Evolutionary conservation across 2,329 filamentous ascomycete genomes (phyloP), one percentile per base, ranked within the genome.

Genomic region (Stemphylium beticola): DNA sequence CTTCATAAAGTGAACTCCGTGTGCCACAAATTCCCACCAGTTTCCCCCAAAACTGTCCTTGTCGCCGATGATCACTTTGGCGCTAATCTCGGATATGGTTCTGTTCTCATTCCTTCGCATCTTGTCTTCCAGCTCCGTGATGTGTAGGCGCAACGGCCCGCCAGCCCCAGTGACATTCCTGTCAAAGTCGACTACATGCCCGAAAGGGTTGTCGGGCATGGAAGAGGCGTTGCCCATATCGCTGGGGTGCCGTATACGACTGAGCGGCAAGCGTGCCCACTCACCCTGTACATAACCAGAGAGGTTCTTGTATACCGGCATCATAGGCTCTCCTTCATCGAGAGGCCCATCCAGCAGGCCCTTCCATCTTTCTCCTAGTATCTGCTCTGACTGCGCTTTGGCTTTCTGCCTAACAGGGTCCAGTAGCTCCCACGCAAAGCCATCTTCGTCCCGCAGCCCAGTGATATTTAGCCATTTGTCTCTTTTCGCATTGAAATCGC

Each of bases 1-100:
- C n/a, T 84, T 83, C 33, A 89, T 87, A 81, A 92, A 96, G 77
- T 98, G 93, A 4, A 96, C 83, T 3, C 95, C 95, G 74, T 92
- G 88, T 44, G 96, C 77, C 46, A 85, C 83, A 77, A 96, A 86
- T 63, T 93, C 88, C 87, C 90, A 93, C 62, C 86, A 90, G 68
- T 88, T 88, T 4, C 89, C 89, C 1, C 72, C 72, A 56, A 85
- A 82, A 62, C 84, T 85, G 51, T 85, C 82, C 37, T 85, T 81
- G 66, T 95, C 92, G 64, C 92, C 87, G 34, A 97, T 80, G 6
- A 84, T 87, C 47, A 93, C 77, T 6, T 86, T 85, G 1, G 87
- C 90, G 51, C 83, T 84, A 49, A 93, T 85, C 66, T 90, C 85
- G 43, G 90, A 87, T 29, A 87, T 83, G 22, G 83, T 76, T 53